Percentiles rank a stretch among this genome's conserved stretches.
These are phyloP conservation scores for Gymnopus androsaceus DNA, from an alignment of 1,284 basidiomycete genomes.

Conservation along the genomic window DNA sequence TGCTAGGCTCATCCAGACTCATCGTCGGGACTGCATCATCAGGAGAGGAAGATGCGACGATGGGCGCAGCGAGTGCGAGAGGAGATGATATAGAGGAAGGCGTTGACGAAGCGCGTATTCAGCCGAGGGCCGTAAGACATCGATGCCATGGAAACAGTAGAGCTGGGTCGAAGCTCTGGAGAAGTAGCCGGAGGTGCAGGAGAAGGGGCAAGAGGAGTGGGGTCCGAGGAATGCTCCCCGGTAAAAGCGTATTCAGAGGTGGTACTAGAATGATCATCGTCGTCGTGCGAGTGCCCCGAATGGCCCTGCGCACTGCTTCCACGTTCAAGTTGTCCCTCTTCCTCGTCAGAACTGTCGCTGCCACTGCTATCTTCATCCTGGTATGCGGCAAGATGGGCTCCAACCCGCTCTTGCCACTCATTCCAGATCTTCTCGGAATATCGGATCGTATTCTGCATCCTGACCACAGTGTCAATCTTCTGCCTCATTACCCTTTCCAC, in stretches of 20 bases:
- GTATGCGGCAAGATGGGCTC: constrained; percentile 61
- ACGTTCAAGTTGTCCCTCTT: too few relatives aligned
- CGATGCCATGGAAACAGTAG: constrained; percentile 31
- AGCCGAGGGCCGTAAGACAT: constrained; percentile 45
- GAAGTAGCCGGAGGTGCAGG: constrained; percentile 48
- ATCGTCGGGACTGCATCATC: constrained; percentile 63
- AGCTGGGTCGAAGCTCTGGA: constrained; percentile 28
- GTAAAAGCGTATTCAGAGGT: constrained; percentile 66
- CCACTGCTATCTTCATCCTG: constrained; percentile 42
- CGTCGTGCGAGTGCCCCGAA: constrained; percentile 24
- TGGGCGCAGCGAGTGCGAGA: constrained; percentile 77
- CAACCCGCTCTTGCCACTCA: constrained; percentile 95
- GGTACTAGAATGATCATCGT: constrained; percentile 60
- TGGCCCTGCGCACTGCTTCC: constrained; percentile 15
- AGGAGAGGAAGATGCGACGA: constrained; percentile 64
- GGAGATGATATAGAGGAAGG: constrained; percentile 84
- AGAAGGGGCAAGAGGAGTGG: constrained; percentile 67
- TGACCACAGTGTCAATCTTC: constrained; percentile 94
- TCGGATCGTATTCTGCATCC: constrained; percentile 96
- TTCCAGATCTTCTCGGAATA: constrained; percentile 97
- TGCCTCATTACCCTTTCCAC: constrained; percentile 86
- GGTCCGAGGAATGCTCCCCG: constrained; percentile 50
- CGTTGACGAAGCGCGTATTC: constrained; percentile 77
- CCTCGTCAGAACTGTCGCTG: constrained; percentile 36
- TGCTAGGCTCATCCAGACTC: constrained; percentile 53